Evolutionary conservation across 192 early-diverging fungal species (phyloP).

Genomic region (Spizellomyces punctatus): DNA sequence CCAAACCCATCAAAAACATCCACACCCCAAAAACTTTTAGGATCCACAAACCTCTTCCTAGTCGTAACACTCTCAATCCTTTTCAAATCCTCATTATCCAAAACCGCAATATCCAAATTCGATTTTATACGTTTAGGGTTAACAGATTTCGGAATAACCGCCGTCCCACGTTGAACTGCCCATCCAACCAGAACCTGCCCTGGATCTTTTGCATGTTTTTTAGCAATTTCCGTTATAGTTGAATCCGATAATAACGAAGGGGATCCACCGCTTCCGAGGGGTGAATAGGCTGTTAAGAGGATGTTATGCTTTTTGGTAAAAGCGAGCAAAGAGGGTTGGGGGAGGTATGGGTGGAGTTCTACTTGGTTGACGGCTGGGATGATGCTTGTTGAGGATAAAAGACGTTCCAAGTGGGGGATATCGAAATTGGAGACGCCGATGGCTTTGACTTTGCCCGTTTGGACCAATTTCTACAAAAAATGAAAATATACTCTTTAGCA

Average conservation of each 20-base stretch:
- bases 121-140: conserved; percentile 61
- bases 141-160: conserved; percentile 81
- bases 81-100: conserved; percentile 53
- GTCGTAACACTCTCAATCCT: conserved; percentile 46
- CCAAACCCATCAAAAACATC: conserved; percentile 3
- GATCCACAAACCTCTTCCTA: conserved; percentile 29
- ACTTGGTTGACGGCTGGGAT: conserved; percentile 85
- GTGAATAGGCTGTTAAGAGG: conserved; percentile 79
- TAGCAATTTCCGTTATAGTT: conserved; percentile 65
- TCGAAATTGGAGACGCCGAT: conserved; percentile 89
- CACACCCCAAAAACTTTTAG: neutral
- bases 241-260: conserved; percentile 32
- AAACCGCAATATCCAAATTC: conserved; percentile 59
- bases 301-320: conserved; percentile 74
- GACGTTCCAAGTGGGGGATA: conserved; percentile 54
- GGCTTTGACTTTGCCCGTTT: conserved; percentile 67
- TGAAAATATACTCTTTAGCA: too few species aligned
- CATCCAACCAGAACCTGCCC: conserved; percentile 81
- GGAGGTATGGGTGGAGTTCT: conserved; percentile 80
- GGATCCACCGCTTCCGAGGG: conserved; percentile 61
- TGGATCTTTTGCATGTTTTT: conserved; percentile 60
- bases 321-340: conserved; percentile 70
- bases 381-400: conserved; percentile 67
- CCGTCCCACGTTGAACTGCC: conserved; percentile 71
- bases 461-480: conserved; percentile 60